Percentiles rank a stretch among this genome's conserved stretches.
These are phyloP conservation scores for Cronartium ribicola DNA, from an alignment of 1,284 basidiomycete species.

Conservation along the genomic window DNA sequence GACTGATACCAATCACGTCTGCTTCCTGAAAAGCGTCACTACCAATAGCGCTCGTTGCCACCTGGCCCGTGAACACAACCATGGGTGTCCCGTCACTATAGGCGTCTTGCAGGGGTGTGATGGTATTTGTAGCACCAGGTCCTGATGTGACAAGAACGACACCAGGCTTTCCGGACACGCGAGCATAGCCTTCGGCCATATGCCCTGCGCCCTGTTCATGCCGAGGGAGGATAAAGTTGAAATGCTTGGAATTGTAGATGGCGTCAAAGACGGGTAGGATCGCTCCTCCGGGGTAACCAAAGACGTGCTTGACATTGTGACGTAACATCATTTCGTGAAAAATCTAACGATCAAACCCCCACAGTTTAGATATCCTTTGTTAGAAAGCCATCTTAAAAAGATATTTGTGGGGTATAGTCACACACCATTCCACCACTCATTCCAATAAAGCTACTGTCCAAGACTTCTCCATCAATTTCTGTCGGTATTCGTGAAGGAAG, in stretches of 20 bases:
- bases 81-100: constrained; percentile 90
- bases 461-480: constrained; percentile 43
- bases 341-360: constrained; percentile 60
- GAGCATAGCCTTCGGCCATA: constrained; percentile 97
- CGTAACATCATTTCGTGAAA: constrained; percentile 99
- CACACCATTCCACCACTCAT: constrained; percentile 69
- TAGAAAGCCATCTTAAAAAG: not conserved
- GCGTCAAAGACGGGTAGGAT: constrained; percentile 98
- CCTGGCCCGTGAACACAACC: constrained; percentile 94
- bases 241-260: constrained; percentile 92
- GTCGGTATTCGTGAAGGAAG: constrained; percentile 45
- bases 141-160: constrained; percentile 97
- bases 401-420: too few relatives aligned
- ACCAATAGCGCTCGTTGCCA: constrained; percentile 94
- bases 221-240: constrained; percentile 90
- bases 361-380: not conserved
- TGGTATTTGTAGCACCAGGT: constrained; percentile 93
- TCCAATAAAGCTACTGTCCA: constrained; percentile 68
- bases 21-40: constrained; percentile 99
- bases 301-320: constrained; percentile 92
- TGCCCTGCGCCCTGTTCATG: constrained; percentile 98
- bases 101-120: constrained; percentile 98
- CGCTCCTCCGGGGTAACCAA: constrained; percentile 93
- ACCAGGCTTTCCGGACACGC: constrained; percentile 94
- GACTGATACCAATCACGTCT: constrained; percentile 90